Evolutionary conservation across 768 basidiomycete genomes (phyloP), one percentile per base, ranked within the genome.

Genomic region (Gelatoporia subvermispora): DNA sequence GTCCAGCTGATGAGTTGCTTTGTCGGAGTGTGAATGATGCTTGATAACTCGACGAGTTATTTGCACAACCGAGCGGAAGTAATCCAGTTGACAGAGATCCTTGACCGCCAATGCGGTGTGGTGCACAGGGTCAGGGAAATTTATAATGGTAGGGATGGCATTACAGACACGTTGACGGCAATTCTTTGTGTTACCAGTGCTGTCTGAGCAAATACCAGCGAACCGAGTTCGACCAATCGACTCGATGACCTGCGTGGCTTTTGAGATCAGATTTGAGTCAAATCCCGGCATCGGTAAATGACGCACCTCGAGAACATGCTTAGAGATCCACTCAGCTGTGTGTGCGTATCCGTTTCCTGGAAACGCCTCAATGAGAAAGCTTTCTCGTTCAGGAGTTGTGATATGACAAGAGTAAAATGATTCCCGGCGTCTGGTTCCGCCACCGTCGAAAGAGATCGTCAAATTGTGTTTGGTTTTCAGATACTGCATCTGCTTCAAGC

Each of bases 91-190:
- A 28, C 25, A 31, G 35, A 45, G 25, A 17, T 45, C 24, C 21
- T 45, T 31, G 9, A 45, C 7, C 17, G 43, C 21, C 18, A 34
- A 17, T 16, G 15, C 22, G 4, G 35, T 45, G n/a, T 34, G 43
- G 34, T 45, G 43, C 5, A 45, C 35, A 4, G 43, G 43, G 28
- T 45, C 43, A 9, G 43, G 43, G 11, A 45, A 31, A 25, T 45
- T 31, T 16, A 45, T 28, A 22, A 45, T 31, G 7, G 43, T 45
- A 13, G 25, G 25, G 16, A 45, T 20, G 7, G 22, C 23, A 8
- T 17, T 18, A 22, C 43, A 45, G 5, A 45, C 24, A 8, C n/a
- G 4, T 4, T 28, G 43, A 13, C 43, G 43, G 22, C 28, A 41
- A 5, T 17, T 22, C 16, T 41, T 41, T 21, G 40, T 41, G 40